Conservation (phyloP, 495 filamentous ascomycete species). For the Talaromyces liani region DNA sequence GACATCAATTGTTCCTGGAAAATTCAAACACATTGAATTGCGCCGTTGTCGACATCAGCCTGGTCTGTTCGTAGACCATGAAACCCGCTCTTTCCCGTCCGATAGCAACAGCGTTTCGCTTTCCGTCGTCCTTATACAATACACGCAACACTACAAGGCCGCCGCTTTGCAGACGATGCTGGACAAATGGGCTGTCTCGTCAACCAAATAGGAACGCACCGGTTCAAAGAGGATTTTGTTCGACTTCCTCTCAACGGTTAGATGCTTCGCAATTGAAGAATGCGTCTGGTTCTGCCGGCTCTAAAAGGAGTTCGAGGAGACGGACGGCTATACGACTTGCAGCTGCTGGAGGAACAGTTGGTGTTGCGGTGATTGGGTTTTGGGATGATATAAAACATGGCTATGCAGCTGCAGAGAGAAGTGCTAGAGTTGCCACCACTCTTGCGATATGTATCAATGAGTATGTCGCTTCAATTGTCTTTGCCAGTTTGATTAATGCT, state of each 20-base stretch:
- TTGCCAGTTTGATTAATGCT: not conserved
- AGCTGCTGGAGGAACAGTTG: constrained; percentile 46
- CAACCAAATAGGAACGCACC: not conserved
- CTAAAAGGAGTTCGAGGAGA: constrained; percentile 1
- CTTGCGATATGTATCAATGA: constrained; percentile 83
- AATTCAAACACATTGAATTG: not conserved
- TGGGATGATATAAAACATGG: constrained; percentile 65
- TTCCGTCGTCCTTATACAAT: not conserved
- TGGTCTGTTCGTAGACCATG: not conserved
- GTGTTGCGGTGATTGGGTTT: constrained; percentile 54
- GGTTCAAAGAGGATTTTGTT: not conserved
- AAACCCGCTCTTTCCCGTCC: constrained; percentile 3
- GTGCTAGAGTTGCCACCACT: constrained; percentile 68
- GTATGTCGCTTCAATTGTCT: constrained; percentile 42
- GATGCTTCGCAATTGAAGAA: not conserved
- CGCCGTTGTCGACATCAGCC: not conserved
- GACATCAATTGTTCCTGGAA: not conserved
- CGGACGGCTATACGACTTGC: constrained; percentile 35
- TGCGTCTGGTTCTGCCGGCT: not conserved
- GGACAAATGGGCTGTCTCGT: not conserved
- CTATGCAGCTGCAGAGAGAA: constrained; percentile 67
- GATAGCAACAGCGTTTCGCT: not conserved
- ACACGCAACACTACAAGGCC: not conserved
- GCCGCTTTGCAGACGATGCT: not conserved
- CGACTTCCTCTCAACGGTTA: not conserved